phyloP scores from a whole-genome alignment of 139 green algal genomes.

The Dunaliella sp. region DNA sequence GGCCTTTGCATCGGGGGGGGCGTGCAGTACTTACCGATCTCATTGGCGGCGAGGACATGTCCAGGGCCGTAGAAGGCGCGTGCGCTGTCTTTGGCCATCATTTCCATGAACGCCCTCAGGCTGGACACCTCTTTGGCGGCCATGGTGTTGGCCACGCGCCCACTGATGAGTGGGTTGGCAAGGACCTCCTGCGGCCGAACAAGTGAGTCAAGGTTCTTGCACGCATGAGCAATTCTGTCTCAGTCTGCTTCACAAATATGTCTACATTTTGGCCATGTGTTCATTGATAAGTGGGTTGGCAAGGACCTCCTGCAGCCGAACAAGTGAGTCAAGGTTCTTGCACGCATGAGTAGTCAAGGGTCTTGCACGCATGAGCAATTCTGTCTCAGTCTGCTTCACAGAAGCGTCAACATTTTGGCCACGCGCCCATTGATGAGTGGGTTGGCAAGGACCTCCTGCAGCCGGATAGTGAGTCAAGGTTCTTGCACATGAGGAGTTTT shows the following conservation, averaged over 20 bases:
- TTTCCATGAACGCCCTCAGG: constrained; percentile 79
- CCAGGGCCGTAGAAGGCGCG: constrained; percentile 92
- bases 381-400: too few species aligned
- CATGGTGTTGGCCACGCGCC: constrained; percentile 82
- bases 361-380: too few species aligned
- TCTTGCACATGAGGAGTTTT: too few species aligned
- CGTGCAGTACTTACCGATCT: constrained; percentile 41
- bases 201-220: too few species aligned
- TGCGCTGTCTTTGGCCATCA: constrained; percentile 68
- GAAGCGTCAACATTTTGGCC: too few species aligned
- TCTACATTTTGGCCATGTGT: constrained; percentile 73
- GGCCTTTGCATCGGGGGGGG: too few species aligned
- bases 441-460: constrained; percentile 61
- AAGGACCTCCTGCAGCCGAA: constrained; percentile 65
- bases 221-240: too few species aligned
- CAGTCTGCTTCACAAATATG: too few species aligned
- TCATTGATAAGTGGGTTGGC: constrained; percentile 37
- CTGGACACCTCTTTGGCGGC: constrained; percentile 65
- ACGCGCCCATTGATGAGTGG: constrained; percentile 47
- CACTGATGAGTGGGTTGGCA: constrained; percentile 38
- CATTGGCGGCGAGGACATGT: constrained; percentile 57
- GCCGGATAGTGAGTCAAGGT: too few species aligned
- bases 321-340: too few species aligned
- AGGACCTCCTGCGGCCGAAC: constrained; percentile 67
- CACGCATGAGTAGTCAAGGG: too few species aligned